A percentile compares a stretch with the other conserved stretches of the same genome.
Conservation (phyloP, 1,284 basidiomycete genomes). For the Moesziomyces sp. region DNA sequence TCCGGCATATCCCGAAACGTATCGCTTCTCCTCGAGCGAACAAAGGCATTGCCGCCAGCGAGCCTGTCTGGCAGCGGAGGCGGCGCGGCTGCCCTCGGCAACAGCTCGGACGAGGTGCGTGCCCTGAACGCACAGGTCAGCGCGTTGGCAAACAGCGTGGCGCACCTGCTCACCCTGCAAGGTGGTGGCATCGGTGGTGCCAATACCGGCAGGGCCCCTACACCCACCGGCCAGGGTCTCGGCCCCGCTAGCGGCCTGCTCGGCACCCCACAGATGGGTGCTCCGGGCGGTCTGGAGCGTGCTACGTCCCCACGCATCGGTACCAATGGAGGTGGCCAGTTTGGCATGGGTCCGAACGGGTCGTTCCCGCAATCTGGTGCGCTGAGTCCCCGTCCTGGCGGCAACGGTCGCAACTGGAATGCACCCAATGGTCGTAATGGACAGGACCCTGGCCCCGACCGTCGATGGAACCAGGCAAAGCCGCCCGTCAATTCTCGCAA, state of each 20-base stretch:
- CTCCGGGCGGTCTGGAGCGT: constrained; percentile 24
- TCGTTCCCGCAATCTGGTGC: constrained; percentile 19
- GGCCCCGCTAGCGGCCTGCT: constrained; percentile 20
- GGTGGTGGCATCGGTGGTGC: constrained; percentile 18
- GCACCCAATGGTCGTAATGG: constrained; percentile 8
- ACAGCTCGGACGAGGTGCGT: constrained; percentile 47
- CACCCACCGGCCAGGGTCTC: constrained; percentile 39
- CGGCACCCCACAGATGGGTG: constrained; percentile 40
- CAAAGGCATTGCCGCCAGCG: constrained; percentile 29
- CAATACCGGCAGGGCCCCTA: not conserved
- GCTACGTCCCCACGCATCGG: constrained; percentile 42
- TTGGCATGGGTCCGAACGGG: constrained; percentile 10
- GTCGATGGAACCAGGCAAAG: constrained; percentile 26
- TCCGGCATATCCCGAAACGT: constrained; percentile 80
- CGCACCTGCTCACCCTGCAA: constrained; percentile 51
- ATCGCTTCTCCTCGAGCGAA: constrained; percentile 77
- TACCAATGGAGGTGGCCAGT: constrained; percentile 16
- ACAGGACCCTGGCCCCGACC: constrained; percentile 21
- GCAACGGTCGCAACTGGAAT: constrained; percentile 35
- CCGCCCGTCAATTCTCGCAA: constrained; percentile 18
- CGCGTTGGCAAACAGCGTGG: constrained; percentile 52
- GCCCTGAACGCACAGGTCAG: constrained; percentile 53
- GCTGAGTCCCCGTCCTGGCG: constrained; percentile 41
- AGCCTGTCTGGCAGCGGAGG: constrained; percentile 34
- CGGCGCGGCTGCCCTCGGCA: constrained; percentile 6